Percentiles rank a stretch among this genome's conserved stretches.
Conservation (phyloP, 2,329 filamentous ascomycete genomes). For the Huntiella decipiens region DNA sequence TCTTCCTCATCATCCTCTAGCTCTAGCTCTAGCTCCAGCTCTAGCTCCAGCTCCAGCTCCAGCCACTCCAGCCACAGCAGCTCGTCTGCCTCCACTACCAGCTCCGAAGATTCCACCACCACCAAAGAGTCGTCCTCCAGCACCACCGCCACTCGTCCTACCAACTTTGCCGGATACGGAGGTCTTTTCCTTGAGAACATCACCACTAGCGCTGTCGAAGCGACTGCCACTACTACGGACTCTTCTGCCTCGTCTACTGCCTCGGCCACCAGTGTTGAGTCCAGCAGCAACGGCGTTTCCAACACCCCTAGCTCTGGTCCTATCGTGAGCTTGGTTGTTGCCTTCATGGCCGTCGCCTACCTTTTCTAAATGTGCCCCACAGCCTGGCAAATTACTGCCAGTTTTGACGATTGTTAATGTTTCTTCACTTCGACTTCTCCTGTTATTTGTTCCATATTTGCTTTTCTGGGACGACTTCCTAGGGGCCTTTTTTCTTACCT, state of each 20-base stretch:
- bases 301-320: slow-evolving; percentile 18
- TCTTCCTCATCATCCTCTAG: slow-evolving; percentile 10
- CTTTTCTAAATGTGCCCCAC: slow-evolving; percentile 21
- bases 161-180: slow-evolving; percentile 16
- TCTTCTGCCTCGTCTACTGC: slow-evolving; percentile 1
- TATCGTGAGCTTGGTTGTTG: slow-evolving; percentile 34
- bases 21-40: background rate
- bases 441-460: slow-evolving; percentile 9
- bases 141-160: slow-evolving; percentile 12
- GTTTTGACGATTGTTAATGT: too few species aligned
- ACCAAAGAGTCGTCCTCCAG: background rate
- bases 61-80: slow-evolving; percentile 13
- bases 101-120: background rate
- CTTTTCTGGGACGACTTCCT: background rate
- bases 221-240: slow-evolving; percentile 4
- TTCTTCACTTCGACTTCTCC: slow-evolving; percentile 9
- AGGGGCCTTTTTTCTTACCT: background rate
- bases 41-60: slow-evolving; percentile 12
- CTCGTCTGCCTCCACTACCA: slow-evolving; percentile 1
- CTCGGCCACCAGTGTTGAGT: slow-evolving; percentile 19
- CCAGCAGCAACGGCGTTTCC: slow-evolving; percentile 26
- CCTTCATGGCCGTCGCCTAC: slow-evolving; percentile 33
- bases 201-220: slow-evolving; percentile 15
- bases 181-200: slow-evolving; percentile 37
- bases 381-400: background rate